phyloP scores from a whole-genome alignment of 2,329 filamentous ascomycete genomes.

The Colletotrichum sidae region DNA sequence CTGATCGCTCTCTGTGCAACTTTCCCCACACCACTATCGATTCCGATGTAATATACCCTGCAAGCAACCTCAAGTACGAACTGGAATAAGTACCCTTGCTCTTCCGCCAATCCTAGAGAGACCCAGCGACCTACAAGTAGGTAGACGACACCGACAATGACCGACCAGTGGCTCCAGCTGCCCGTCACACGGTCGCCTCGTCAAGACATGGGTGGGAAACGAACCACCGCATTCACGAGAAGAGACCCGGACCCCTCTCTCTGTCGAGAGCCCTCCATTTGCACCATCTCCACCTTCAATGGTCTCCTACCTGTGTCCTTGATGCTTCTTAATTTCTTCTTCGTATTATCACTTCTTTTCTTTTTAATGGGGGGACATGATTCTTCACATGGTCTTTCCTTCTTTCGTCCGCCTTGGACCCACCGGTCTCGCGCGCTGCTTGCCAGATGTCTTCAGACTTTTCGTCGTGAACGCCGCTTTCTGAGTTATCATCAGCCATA shows the following conservation, averaged over 20 bases:
- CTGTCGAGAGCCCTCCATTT: constrained; percentile 15
- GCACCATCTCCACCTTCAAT: constrained; percentile 32
- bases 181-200: constrained; percentile 35
- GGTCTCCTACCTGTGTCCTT: constrained; percentile 28
- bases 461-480: background rate
- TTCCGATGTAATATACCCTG: constrained; percentile 37
- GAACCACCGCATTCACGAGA: background rate
- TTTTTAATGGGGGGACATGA: constrained; percentile 1
- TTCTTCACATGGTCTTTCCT: constrained; percentile 7
- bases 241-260: constrained; percentile 20
- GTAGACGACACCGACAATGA: constrained; percentile 24
- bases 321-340: constrained; percentile 34
- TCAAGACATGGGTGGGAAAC: constrained; percentile 18
- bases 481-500: background rate
- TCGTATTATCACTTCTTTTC: constrained; percentile 29
- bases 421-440: background rate
- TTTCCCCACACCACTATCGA: constrained; percentile 37
- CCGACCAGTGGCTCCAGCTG: constrained; percentile 30
- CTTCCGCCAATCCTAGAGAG: constrained; percentile 10
- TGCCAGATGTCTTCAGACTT: background rate
- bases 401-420: constrained; percentile 4
- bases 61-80: constrained; percentile 27
- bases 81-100: constrained; percentile 25
- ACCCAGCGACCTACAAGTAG: constrained; percentile 6
- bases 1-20: constrained; percentile 2